Conservation (phyloP, 768 basidiomycete genomes). For the Paxillus ammoniavirescens region DNA sequence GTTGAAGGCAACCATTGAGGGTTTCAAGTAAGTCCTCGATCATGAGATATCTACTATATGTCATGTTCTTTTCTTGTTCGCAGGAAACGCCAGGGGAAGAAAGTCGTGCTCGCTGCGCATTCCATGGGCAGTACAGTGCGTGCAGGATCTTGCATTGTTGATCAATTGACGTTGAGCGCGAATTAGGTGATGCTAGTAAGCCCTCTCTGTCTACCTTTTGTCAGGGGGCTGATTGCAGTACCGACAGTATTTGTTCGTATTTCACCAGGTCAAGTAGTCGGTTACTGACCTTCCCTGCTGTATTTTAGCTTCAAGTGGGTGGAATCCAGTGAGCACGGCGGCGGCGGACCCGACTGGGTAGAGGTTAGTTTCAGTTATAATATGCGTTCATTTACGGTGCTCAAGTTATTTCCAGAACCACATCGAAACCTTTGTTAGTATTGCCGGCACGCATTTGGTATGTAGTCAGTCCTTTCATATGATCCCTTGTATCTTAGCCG, state of each 20-base stretch:
- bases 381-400: neutral
- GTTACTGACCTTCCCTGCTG: constrained; percentile 5
- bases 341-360: constrained; percentile 86
- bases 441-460: constrained; percentile 87
- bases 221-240: constrained; percentile 4
- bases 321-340: constrained; percentile 78
- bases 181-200: constrained; percentile 46
- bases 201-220: constrained; percentile 1
- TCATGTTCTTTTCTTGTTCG: neutral
- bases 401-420: constrained; percentile 52
- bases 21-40: constrained; percentile 53
- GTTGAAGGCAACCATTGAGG: constrained; percentile 79
- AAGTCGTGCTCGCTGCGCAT: constrained; percentile 81
- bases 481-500: constrained; percentile 1
- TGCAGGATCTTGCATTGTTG: neutral
- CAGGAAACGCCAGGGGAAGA: constrained; percentile 69
- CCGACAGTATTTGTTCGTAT: constrained; percentile 79
- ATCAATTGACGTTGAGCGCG: constrained; percentile 48
- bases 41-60: neutral
- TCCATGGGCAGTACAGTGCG: constrained; percentile 83
- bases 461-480: constrained; percentile 18
- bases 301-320: constrained; percentile 88
- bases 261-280: neutral
- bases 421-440: constrained; percentile 79
- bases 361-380: constrained; percentile 51